A percentile compares a stretch with the other conserved stretches of the same genome.
Conservation (phyloP, 345 rosid species). For the Kernera saxatilis region DNA sequence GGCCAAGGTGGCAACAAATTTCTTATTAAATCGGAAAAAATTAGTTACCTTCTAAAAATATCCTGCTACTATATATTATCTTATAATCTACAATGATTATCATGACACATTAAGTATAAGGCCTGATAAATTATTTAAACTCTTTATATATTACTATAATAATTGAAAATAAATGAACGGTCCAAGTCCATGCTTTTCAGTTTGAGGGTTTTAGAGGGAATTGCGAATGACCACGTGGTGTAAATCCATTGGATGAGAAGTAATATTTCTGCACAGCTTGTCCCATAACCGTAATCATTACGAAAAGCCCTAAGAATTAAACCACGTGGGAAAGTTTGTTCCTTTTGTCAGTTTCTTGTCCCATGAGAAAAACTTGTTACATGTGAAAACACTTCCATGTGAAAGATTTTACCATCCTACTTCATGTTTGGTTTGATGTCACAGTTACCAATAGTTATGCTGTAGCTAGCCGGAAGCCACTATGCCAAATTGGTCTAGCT, state of each 20-base stretch:
- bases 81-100: constrained; percentile 20
- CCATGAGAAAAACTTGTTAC: constrained; percentile 23
- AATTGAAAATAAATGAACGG: constrained; percentile 10
- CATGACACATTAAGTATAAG: constrained; percentile 20
- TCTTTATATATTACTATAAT: not conserved
- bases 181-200: constrained; percentile 17
- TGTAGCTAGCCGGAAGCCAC: not conserved
- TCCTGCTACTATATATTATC: constrained; percentile 1
- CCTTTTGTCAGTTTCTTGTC: constrained; percentile 21
- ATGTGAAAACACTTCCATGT: constrained; percentile 22
- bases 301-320: constrained; percentile 21
- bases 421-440: constrained; percentile 6
- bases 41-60: not conserved
- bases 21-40: not conserved
- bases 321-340: constrained; percentile 44
- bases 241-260: constrained; percentile 17
- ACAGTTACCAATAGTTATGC: constrained; percentile 8
- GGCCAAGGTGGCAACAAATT: constrained; percentile 44
- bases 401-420: constrained; percentile 1
- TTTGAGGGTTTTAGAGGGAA: constrained; percentile 22
- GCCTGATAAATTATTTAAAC: not conserved
- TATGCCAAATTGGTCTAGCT: not conserved
- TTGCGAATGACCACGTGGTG: constrained; percentile 20
- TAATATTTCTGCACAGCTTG: constrained; percentile 11
- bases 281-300: constrained; percentile 35